Evolutionary conservation across 2,329 filamentous ascomycete genomes (phyloP).

Genomic region (Ceratocystis harringtonii): DNA sequence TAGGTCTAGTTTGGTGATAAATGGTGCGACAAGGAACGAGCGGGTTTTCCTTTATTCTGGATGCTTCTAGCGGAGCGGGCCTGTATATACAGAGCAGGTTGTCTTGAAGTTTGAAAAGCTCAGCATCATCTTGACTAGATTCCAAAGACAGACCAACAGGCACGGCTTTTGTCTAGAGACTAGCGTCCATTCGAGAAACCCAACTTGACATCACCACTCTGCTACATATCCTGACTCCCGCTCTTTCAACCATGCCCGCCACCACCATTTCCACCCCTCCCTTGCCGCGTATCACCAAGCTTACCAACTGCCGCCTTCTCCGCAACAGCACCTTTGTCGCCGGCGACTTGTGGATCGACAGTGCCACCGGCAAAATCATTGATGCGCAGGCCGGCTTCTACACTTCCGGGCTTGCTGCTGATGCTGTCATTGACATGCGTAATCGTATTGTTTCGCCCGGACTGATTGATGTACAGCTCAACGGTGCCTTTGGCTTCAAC

Average conservation of each 20-base stretch:
- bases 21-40: background rate
- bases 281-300: conserved; percentile 52
- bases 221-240: background rate
- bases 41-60: background rate
- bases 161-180: too few species aligned
- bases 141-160: too few species aligned
- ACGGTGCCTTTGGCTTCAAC: conserved; percentile 85
- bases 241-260: background rate
- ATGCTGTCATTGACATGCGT: conserved; percentile 61
- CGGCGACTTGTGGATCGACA: conserved; percentile 81
- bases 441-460: conserved; percentile 75
- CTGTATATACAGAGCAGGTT: too few species aligned
- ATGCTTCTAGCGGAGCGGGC: too few species aligned
- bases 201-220: too few species aligned
- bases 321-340: conserved; percentile 51
- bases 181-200: too few species aligned
- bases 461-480: conserved; percentile 82
- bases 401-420: conserved; percentile 52
- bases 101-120: too few species aligned
- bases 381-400: conserved; percentile 54
- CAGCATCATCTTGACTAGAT: too few species aligned
- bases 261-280: background rate
- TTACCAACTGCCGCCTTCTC: conserved; percentile 74
- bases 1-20: background rate
- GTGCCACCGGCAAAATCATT: conserved; percentile 65